Evolutionary conservation across 106 monocot genomes (phyloP), one percentile per base, ranked within the genome.

Genomic region (Agapanthus africanus): DNA sequence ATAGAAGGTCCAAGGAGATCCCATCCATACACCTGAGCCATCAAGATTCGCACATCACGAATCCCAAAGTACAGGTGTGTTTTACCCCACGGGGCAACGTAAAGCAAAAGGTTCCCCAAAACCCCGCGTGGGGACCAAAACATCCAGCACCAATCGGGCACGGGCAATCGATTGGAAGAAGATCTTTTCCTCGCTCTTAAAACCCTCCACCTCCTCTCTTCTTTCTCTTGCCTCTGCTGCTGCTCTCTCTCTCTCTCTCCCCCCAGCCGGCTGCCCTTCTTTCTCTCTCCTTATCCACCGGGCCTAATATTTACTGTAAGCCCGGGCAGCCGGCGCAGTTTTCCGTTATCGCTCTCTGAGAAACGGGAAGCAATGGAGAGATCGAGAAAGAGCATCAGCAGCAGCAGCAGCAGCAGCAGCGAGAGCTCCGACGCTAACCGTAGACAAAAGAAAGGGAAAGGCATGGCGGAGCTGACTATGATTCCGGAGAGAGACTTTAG

Each of bases 371-470:
- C 11, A 32, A 62, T 62, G 62, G 62, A 62, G 8, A 11, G 62
- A 36, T 35, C 35, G 25, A 59, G 57, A 59, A 59, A 59, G 31
- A n/a, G n/a, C n/a, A n/a, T n/a, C n/a, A n/a, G n/a, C n/a, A n/a
- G n/a, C n/a, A 59, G 57, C 57, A 25, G 28, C 57, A 26, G n/a
- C 34, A 36, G 62, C 35, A 59, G 57, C 57, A 25, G 28, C 57
- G 57, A 37, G 62, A 36, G 62, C 35, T 36, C 35, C 31, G 10
- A 62, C 35, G 35, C 18, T 4, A 30, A 22, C 2, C 28, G 40
- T 10, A 21, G 65, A 34, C 65, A 65, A 6, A 11, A 65, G 65
- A 62, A 34, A 10, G 28, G n/a, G 39, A 65, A 65, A 56, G 56
- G 56, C 9, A 8, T 56, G 1, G n/a, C n/a, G n/a, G n/a, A n/a